Evolutionary conservation across 768 basidiomycete genomes (phyloP), one percentile per base, ranked within the genome.

Genomic region (Rhodotorula graminis): DNA sequence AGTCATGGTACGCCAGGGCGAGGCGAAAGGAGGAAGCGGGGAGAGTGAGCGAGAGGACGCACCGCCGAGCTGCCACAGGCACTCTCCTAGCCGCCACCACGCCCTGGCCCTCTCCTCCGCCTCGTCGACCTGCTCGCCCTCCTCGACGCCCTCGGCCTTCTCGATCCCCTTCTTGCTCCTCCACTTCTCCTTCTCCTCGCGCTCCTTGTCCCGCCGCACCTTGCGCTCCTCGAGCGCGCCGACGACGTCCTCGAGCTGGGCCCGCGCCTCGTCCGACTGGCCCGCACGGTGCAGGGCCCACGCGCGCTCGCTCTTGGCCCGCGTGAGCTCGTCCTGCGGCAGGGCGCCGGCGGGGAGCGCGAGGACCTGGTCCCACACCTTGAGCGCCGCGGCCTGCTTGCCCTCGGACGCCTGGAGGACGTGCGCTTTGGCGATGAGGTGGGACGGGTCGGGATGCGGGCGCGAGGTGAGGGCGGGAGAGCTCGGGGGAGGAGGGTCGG

Each of bases 21-120:
- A 46, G n/a, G n/a, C n/a, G n/a, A n/a, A 11, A 25, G 23, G 25
- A 27, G 10, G 16, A 40, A 11, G 5, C 37, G 5, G 37, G 9
- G 37, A 37, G 37, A 4, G 5, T 9, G 37, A 46, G 10, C 19
- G 56, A 50, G 42, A 60, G 10, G 40, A 80, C 87, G 71, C 71
- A 91, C 93, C 86, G 72, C 85, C 87, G 70, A 88, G 82, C 52
- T 86, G 83, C 90, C 91, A 91, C 56, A 87, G 85, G 57, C 87
- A 87, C 78, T 85, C 84, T 3, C 95, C 96, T 5, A 95, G 83
- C 71, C 92, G 84, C 91, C 92, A 98, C 79, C 91, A 84, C 72
- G 89, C 90, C 61, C 90, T 83, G 1, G 94, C 92, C 71, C 87
- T 82, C 77, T 90, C 87, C n/a, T 83, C 80, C 6, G 85, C 83